Conservation (phyloP, 2,329 filamentous ascomycete species). For the Colletotrichum aenigma region DNA sequence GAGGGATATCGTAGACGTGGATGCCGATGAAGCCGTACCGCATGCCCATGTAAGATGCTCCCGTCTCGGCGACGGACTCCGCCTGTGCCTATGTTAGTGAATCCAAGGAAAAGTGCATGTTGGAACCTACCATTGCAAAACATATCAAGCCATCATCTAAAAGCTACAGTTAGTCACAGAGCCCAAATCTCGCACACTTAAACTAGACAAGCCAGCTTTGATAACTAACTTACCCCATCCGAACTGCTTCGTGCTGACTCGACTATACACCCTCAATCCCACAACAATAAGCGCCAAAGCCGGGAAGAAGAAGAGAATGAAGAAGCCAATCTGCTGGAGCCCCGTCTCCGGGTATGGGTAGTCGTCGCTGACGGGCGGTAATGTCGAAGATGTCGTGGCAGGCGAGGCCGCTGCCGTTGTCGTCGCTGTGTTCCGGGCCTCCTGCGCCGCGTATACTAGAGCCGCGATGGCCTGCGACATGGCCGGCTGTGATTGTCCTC, state of each 20-base stretch:
- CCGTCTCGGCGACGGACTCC: slow-evolving; percentile 12
- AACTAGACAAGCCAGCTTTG: background rate
- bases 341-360: slow-evolving; percentile 9
- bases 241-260: slow-evolving; percentile 14
- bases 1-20: slow-evolving; percentile 7
- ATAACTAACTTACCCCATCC: slow-evolving; percentile 5
- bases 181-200: background rate
- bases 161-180: background rate
- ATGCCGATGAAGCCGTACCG: slow-evolving; percentile 10
- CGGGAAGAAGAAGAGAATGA: slow-evolving; percentile 13
- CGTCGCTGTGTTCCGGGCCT: background rate
- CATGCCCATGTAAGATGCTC: slow-evolving; percentile 14
- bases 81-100: background rate
- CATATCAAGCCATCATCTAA: slow-evolving; percentile 15
- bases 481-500: background rate
- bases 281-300: background rate
- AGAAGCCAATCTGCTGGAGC: slow-evolving; percentile 4
- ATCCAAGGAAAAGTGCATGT: no score
- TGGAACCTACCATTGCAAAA: slow-evolving; percentile 2
- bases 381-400: background rate
- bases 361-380: slow-evolving; percentile 6
- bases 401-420: background rate
- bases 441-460: slow-evolving; percentile 9
- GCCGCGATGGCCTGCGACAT: slow-evolving; percentile 13
- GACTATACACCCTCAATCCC: slow-evolving; percentile 6